Base-by-base conservation (phyloP, 73 alveolate genomes). In the Diophrys appendiculata region DNA sequence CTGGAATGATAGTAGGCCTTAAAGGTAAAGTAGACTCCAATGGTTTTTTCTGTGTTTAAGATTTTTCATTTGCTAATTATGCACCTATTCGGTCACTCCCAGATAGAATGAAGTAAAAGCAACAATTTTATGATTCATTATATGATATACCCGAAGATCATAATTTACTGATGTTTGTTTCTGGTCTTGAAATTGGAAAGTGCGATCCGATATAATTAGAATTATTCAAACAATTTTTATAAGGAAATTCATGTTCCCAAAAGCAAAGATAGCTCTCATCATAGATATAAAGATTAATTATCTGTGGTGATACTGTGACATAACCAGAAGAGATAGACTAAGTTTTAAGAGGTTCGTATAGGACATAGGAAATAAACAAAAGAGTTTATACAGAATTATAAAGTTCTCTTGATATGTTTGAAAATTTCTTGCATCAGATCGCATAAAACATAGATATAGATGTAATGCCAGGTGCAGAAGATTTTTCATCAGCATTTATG, bases 401-500 rank as follows among this genome's bases (percentile, higher is more conserved):
- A 27, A 56, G 28, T 22, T 53, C 73, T 3, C 65, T 77, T 54
- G 88, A 84, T 13, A 2, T 65, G 11, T 77, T 84, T 33, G 92
- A 84, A 64, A 32, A 52, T 29, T 77, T 71, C 31, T 2, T 84
- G n/a, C 25, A 31, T 22, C 1, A 64, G 5, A 32, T 70, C 11
- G n/a, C 78, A 18, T 31, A 77, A 14, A 60, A 26, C 65, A 29
- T 83, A 11, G 77, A 33, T 30, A 73, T 84, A 0, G 92, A 84
- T 34, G 23, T 84, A 13, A 78, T 84, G 88, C 92, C 92, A 22
- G 88, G 92, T 0, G 92, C 77, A 26, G 54, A 70, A 8, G 92
- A 84, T 33, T 33, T 84, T 33, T 69, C 85, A 13, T 67, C 77
- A 0, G 68, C 75, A n/a, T 69, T 77, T 23, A 29, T 84, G 76